Evolutionary conservation across 345 rosid genomes (phyloP).

Genomic region (Xanthoceras sorbifolium): DNA sequence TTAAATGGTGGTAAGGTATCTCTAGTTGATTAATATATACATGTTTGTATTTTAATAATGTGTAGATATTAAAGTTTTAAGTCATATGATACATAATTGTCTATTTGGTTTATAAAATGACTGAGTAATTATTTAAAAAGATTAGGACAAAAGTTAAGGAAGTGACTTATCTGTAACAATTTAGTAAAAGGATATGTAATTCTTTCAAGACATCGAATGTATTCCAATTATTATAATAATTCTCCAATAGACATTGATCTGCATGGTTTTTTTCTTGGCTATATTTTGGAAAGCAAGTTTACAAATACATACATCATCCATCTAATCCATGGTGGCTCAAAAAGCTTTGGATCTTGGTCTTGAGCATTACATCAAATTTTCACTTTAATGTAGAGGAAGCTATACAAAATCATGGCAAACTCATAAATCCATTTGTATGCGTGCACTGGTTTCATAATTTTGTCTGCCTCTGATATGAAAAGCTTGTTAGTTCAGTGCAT

Average conservation of each 20-base stretch:
- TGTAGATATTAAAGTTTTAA: background rate
- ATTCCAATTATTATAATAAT: background rate
- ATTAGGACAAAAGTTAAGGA: background rate
- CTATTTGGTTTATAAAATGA: background rate
- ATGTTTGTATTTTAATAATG: background rate
- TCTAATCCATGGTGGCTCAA: too few relatives aligned
- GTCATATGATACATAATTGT: background rate
- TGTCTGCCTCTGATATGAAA: background rate
- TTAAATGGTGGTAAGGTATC: background rate
- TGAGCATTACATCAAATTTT: too few relatives aligned
- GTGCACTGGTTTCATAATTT: background rate
- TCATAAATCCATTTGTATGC: background rate
- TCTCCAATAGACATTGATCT: too few relatives aligned
- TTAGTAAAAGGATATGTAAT: too few relatives aligned
- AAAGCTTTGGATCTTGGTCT: too few relatives aligned
- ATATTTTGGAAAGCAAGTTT: too few relatives aligned
- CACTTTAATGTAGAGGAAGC: too few relatives aligned
- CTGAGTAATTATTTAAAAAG: background rate
- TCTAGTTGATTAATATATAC: background rate
- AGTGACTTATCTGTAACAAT: background rate
- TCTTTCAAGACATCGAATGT: background rate
- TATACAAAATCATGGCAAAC: background rate
- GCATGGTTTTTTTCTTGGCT: too few relatives aligned
- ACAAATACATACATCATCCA: too few relatives aligned
- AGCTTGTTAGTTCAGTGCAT: background rate